phyloP scores from a whole-genome alignment of 208 protist genomes.

The Trypanosomatidae sp. region DNA sequence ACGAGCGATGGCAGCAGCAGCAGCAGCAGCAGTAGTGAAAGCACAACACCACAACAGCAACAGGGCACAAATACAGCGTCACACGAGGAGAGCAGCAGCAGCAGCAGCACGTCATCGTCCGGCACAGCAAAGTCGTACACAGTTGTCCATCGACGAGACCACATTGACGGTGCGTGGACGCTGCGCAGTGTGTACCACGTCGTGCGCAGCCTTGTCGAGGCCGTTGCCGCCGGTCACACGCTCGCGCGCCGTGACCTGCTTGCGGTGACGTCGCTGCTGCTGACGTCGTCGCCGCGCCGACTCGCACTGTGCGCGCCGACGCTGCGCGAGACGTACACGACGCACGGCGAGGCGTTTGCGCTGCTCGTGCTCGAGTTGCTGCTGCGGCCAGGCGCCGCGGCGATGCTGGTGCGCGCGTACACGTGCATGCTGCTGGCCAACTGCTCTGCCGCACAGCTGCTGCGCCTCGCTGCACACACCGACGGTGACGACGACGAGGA shows the following conservation, averaged over 20 bases:
- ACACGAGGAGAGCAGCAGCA: no score
- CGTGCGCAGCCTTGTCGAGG: conserved; percentile 29
- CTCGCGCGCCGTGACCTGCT: conserved; percentile 38
- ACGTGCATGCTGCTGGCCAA: not conserved
- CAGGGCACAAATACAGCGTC: no score
- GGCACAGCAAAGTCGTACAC: no score
- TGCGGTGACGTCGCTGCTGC: conserved; percentile 28
- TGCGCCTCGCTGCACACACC: not conserved
- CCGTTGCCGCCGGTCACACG: conserved; percentile 25
- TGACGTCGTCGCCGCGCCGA: conserved; percentile 15
- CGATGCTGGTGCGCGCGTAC: conserved; percentile 8
- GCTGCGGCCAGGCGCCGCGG: conserved; percentile 10
- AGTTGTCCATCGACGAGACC: no score
- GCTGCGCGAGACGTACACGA: conserved; percentile 21
- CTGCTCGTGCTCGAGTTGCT: conserved; percentile 29
- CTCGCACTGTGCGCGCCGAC: conserved; percentile 8
- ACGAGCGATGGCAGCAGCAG: no score
- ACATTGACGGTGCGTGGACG: no score
- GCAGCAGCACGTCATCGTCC: no score
- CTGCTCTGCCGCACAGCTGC: not conserved
- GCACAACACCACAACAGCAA: no score
- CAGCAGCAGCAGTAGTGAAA: no score
- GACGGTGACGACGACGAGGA: conserved; percentile 1
- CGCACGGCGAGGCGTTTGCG: conserved; percentile 12
- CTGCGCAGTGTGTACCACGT: conserved; percentile 29